A percentile compares a stretch with the other conserved stretches of the same genome.
Conservation (phyloP, 768 basidiomycete species). For the Heimioporus sp. region DNA sequence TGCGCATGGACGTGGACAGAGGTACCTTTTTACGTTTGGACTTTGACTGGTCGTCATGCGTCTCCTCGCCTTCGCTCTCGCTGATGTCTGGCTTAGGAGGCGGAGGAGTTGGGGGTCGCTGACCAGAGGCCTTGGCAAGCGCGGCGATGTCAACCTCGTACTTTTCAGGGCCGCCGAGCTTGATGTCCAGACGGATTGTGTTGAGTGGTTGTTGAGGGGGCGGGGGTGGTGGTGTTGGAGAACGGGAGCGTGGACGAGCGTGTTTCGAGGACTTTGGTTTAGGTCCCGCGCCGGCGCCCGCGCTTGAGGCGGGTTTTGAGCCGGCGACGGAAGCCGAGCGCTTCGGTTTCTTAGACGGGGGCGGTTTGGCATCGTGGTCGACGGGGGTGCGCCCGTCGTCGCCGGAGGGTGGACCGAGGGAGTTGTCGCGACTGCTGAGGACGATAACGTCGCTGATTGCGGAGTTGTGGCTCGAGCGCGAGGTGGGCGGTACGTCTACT, state of each 20-base stretch:
- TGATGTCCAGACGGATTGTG: constrained; percentile 69
- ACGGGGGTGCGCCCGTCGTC: constrained; percentile 9
- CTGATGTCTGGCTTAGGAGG: constrained; percentile 49
- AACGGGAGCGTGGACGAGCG: constrained; percentile 46
- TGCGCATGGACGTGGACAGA: constrained; percentile 8
- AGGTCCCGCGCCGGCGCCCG: constrained; percentile 32
- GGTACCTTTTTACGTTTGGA: constrained; percentile 39
- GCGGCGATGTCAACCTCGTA: constrained; percentile 69
- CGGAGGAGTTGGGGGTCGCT: constrained; percentile 57
- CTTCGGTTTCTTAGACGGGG: constrained; percentile 29
- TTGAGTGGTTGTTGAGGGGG: constrained; percentile 47
- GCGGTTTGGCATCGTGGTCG: constrained; percentile 24
- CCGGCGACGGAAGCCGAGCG: constrained; percentile 22
- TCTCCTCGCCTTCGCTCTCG: constrained; percentile 54
- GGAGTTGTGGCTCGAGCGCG: constrained; percentile 17
- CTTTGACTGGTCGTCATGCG: constrained; percentile 33
- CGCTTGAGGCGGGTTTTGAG: constrained; percentile 29
- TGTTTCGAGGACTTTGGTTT: constrained; percentile 55
- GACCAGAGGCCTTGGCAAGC: constrained; percentile 62
- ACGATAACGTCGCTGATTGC: constrained; percentile 26
- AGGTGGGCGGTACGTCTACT: constrained; percentile 4
- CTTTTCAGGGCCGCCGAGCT: constrained; percentile 67
- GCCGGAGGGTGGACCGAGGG: constrained; percentile 15
- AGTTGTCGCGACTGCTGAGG: constrained; percentile 31
- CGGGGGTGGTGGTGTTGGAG: constrained; percentile 58